Evolutionary conservation across 805 yeast genomes (phyloP), one percentile per base, ranked within the genome.

Genomic region (Candida glaebosa): DNA sequence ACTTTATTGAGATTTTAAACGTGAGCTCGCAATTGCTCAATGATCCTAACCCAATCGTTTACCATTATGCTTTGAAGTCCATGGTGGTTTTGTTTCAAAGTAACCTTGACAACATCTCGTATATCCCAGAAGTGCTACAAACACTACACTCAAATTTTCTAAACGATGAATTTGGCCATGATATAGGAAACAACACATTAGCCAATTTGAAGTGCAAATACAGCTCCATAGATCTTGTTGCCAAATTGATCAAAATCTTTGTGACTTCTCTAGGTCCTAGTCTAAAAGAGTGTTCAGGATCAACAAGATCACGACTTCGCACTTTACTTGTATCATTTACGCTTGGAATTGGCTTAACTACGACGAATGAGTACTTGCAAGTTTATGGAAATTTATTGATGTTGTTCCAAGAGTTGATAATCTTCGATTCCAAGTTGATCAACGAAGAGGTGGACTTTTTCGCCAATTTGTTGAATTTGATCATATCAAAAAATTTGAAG

Each of bases 31-130:
- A 85, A 12, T 67, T 91, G 20, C 58, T 82, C 3, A 65, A 65
- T 16, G 98, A 91, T 59, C 90, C 96, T 0, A 91, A 90, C 56
- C 96, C 96, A 0, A 65, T 78, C 1, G 89, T 93, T 14, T 90
- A 87, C 56, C 73, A 78, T 41, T 83, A 89, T 73, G 72, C 91
- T 1, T 57, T 89, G 50, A 75, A 75, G 36, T 76, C 93, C 0
- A 56, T 84, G 33, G 60, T 76, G 2, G 62, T 75, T 1, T 58
- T 85, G 9, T 65, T 89, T 22, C 79, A 78, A 30, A 77, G 75
- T 25, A 80, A 82, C 38, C 46, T 76, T 7, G 71, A 77, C 18
- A 76, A 73, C 41, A 62, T 72, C 10, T 18, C 42, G 1, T 47
- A 46, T 36, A 69, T 82, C 1, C 57, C 75, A 2, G 67, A 67